Base-by-base conservation (phyloP, 1,284 basidiomycete genomes). In the Ceratobasidium sp. region DNA sequence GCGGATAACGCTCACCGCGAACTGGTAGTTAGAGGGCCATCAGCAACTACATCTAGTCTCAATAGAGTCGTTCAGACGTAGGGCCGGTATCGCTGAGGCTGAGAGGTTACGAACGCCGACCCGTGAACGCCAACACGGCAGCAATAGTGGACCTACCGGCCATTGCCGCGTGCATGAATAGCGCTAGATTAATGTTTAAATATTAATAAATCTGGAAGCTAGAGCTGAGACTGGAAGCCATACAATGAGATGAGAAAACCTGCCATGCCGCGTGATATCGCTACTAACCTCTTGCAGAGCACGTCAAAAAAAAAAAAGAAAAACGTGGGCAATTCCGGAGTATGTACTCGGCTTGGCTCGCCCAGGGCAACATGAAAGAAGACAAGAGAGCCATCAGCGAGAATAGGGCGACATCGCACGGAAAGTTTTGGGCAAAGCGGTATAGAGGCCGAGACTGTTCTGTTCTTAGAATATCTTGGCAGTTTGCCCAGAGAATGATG, bases 201-300 rank as follows among this genome's bases (percentile, higher is more conserved):
- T n/a, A 64, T 44, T 64, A 19, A 64, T 22, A 66, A 49, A 34
- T 32, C 25, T 59, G 32, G 44, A 66, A 25, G n/a, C 34, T 22
- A 49, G 64, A 9, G 19, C 22, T 17, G 15, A 66, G 43, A 22
- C 15, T 11, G 43, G 43, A 43, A 19, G 19, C 44, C 56, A 73
- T 73, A 29, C 52, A 57, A 40, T 54, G 44, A 25, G 17, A 13
- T 25, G 54, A n/a, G 37, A 73, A 44, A 73, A 73, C 43, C 59
- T 6, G 9, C 43, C 13, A 46, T 17, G 13, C 68, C 52, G 40
- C 25, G 37, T n/a, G 52, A 13, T 37, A 56, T 59, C 1, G 46
- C 34, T 11, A 19, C 40, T 11, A 29, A 59, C 9, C 43, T 70
- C 54, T 56, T 3, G 17, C 40, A 22, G 65, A 70, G 54, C 8